A percentile compares a stretch with the other conserved stretches of the same genome.
Evolutionary conservation across 495 filamentous ascomycete species (phyloP).

Genomic region (Ramalina peruviana): DNA sequence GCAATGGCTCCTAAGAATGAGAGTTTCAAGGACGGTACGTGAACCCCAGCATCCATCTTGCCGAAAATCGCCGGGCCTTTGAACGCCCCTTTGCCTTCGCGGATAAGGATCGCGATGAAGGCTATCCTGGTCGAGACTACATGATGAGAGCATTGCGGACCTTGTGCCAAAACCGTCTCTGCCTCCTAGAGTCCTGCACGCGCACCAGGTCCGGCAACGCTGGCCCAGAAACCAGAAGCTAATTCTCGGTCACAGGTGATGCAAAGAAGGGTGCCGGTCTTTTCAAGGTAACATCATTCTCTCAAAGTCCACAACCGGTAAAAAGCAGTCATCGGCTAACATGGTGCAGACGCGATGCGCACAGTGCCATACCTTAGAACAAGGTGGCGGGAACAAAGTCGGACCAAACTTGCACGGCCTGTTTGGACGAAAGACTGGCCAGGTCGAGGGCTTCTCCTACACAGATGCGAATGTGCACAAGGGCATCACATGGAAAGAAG

Average conservation of each 20-base stretch:
- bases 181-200: too few species aligned
- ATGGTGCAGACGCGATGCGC: conserved; percentile 68
- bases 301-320: neutral
- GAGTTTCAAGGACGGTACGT: neutral
- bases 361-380: conserved; percentile 93
- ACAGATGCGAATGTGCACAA: conserved; percentile 99
- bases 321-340: neutral
- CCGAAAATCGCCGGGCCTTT: neutral
- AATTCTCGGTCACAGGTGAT: conserved; percentile 48
- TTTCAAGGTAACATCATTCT: conserved; percentile 56
- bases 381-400: conserved; percentile 85
- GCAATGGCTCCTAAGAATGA: conserved; percentile 1
- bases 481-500: conserved; percentile 76
- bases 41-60: neutral
- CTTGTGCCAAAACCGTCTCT: neutral
- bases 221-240: neutral
- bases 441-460: conserved; percentile 87
- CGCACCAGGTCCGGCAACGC: neutral
- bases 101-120: too few species aligned
- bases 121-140: too few species aligned
- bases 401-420: conserved; percentile 95
- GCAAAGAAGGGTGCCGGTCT: conserved; percentile 94
- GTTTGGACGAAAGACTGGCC: conserved; percentile 89
- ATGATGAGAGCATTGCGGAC: too few species aligned
- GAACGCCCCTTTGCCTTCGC: too few species aligned